A percentile compares a stretch with the other conserved stretches of the same genome.
Evolutionary conservation across 495 filamentous ascomycete genomes (phyloP).

Genomic region (Friedmanniomyces endolithicus): DNA sequence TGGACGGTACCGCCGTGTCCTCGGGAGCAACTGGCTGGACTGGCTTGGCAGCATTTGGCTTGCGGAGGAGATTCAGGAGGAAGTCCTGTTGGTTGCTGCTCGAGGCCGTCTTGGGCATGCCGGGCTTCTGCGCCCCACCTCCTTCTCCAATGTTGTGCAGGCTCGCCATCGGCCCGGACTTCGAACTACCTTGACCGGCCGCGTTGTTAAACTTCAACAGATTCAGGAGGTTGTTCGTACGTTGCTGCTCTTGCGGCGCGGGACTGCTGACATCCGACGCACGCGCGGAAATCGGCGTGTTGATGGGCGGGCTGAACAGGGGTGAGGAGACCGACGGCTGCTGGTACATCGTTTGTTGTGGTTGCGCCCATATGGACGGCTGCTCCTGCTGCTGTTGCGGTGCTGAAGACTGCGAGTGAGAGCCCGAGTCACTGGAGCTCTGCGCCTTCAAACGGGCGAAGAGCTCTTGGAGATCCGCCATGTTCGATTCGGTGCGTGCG

Average conservation of each 20-base stretch:
- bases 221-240: slow-evolving; percentile 62
- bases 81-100: slow-evolving; percentile 50
- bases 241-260: slow-evolving; percentile 37
- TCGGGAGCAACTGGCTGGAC: neutral
- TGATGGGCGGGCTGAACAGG: slow-evolving; percentile 25
- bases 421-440: neutral
- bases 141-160: slow-evolving; percentile 20
- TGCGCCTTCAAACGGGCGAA: slow-evolving; percentile 21
- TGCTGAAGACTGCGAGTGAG: neutral
- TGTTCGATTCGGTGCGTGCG: neutral
- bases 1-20: neutral
- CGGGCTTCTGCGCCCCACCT: slow-evolving; percentile 1
- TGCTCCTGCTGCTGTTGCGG: neutral
- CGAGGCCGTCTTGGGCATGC: slow-evolving; percentile 6
- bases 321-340: slow-evolving; percentile 29
- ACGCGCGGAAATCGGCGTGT: slow-evolving; percentile 27
- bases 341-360: slow-evolving; percentile 17
- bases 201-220: slow-evolving; percentile 64
- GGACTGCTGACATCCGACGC: slow-evolving; percentile 27
- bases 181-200: neutral
- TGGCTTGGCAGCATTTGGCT: slow-evolving; percentile 27
- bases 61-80: slow-evolving; percentile 51
- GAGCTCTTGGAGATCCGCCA: slow-evolving; percentile 26
- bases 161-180: slow-evolving; percentile 21
- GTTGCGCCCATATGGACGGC: slow-evolving; percentile 15